Percentiles rank a stretch among this genome's conserved stretches.
Evolutionary conservation across 2,329 filamentous ascomycete genomes (phyloP).

Genomic region (Onygenales sp.): DNA sequence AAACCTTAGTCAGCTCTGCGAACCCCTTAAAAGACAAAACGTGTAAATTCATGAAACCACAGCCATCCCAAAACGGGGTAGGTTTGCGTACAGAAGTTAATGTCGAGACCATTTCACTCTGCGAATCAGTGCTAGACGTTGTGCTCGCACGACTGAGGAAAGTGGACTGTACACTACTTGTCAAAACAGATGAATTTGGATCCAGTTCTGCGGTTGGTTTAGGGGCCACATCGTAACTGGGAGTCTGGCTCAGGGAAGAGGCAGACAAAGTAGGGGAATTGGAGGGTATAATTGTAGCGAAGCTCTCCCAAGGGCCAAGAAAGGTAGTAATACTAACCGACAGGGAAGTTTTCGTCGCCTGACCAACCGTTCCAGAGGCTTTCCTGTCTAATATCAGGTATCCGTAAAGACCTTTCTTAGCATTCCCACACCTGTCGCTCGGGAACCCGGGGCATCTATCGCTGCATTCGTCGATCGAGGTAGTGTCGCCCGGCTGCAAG

Average conservation of each 20-base stretch:
- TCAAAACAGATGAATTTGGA: slow-evolving; percentile 6
- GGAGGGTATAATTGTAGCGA: background rate
- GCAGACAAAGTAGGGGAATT: background rate
- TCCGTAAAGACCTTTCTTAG: slow-evolving; percentile 28
- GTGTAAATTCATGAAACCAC: background rate
- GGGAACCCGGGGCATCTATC: slow-evolving; percentile 38
- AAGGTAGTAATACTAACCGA: slow-evolving; percentile 10
- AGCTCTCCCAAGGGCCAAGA: slow-evolving; percentile 1
- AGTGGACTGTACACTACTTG: slow-evolving; percentile 9
- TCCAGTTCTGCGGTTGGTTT: background rate
- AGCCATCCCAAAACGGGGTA: slow-evolving; percentile 1
- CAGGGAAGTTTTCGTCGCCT: slow-evolving; percentile 7
- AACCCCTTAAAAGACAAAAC: background rate
- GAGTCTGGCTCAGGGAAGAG: background rate
- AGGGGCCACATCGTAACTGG: background rate
- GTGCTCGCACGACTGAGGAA: slow-evolving; percentile 6
- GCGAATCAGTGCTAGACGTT: slow-evolving; percentile 13
- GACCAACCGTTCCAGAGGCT: slow-evolving; percentile 17
- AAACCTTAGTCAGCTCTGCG: background rate
- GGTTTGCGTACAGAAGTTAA: slow-evolving; percentile 13
- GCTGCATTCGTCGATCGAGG: slow-evolving; percentile 28
- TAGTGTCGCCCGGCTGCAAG: slow-evolving; percentile 30
- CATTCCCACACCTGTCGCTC: slow-evolving; percentile 36
- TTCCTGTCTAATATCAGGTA: slow-evolving; percentile 30
- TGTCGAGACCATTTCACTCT: slow-evolving; percentile 8